Evolutionary conservation across 306 rosid species (phyloP), one percentile per base, ranked within the genome.

Genomic region (Prunus campanulata): DNA sequence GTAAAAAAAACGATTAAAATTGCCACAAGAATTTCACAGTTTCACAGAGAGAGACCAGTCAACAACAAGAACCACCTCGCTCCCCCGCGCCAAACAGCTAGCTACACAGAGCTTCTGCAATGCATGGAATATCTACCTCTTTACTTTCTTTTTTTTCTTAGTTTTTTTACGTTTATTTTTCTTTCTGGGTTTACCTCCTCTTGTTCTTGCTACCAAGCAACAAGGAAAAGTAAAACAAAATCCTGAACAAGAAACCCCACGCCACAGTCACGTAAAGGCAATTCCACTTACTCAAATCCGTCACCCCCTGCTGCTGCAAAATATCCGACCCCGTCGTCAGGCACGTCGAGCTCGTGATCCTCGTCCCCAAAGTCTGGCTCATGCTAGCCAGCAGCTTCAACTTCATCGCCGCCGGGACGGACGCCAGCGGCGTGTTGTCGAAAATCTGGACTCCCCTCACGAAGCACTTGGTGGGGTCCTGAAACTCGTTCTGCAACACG

Each of bases 161-260:
- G 0, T 11, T 8, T 63, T 30, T 57, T 14, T 7, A 1, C 0
- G 2, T 5, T 62, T 14, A 13, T 14, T 0, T 0, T 6, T 5
- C 0, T 56, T 56, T 18, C 32, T n/a, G 1, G 7, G 1, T n/a
- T 25, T 25, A 95, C 49, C 77, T 81, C 85, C 99, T 85, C 88
- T 95, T 95, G 91, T 95, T 92, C 93, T 91, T 95, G 87, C 99
- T 95, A 1, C 99, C 98, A 11, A 91, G 5, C 81, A 90, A 61
- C 79, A 95, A 77, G 0, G 87, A 57, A 25, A 92, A 67, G 87
- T 95, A 92, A 49, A 95, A 95, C n/a, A 95, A 79, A 50, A 95
- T 89, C 87, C 99, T 86, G 42, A 95, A 95, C 49, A 95, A 81
- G 84, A 95, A 95, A 0, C 99, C 99, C 99, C 98, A 95, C 1